These are phyloP conservation scores for Ogataea ramenticola DNA, from an alignment of 805 yeast species.

Conservation along the genomic window DNA sequence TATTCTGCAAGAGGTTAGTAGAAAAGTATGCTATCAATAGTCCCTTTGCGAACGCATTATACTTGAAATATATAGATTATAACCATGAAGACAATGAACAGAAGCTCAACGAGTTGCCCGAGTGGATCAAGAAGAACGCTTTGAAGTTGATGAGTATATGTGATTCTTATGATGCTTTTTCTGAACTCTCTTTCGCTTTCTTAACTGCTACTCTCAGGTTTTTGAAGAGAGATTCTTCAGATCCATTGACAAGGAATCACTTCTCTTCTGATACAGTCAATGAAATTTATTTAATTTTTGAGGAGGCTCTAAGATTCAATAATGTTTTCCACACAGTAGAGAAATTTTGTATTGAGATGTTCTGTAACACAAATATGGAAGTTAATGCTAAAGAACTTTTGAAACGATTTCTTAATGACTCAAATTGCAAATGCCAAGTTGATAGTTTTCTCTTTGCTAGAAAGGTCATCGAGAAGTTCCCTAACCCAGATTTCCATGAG, in stretches of 20 bases:
- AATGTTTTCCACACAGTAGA: slow-evolving; percentile 39
- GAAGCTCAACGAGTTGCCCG: too few species aligned
- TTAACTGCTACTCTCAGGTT: too few species aligned
- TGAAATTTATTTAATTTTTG: slow-evolving; percentile 5
- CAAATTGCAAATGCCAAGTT: not conserved
- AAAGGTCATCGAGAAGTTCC: slow-evolving; percentile 2
- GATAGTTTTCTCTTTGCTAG: not conserved
- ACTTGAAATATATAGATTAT: not conserved
- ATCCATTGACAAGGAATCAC: not conserved
- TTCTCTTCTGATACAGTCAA: not conserved
- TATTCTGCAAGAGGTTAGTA: slow-evolving; percentile 4
- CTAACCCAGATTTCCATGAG: slow-evolving; percentile 1
- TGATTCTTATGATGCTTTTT: too few species aligned
- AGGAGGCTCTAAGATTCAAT: slow-evolving; percentile 21
- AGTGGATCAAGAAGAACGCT: too few species aligned
- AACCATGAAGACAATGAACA: too few species aligned
- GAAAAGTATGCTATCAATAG: not conserved
- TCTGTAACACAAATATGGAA: slow-evolving; percentile 12
- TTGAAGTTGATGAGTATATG: too few species aligned
- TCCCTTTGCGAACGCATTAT: not conserved
- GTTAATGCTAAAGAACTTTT: slow-evolving; percentile 20
- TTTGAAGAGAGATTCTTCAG: too few species aligned
- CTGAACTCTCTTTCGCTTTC: too few species aligned
- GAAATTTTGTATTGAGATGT: slow-evolving; percentile 29
- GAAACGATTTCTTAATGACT: not conserved